Evolutionary conservation across 352 stramenopile species (phyloP).

Genomic region (Elongisporangium undulatum): DNA sequence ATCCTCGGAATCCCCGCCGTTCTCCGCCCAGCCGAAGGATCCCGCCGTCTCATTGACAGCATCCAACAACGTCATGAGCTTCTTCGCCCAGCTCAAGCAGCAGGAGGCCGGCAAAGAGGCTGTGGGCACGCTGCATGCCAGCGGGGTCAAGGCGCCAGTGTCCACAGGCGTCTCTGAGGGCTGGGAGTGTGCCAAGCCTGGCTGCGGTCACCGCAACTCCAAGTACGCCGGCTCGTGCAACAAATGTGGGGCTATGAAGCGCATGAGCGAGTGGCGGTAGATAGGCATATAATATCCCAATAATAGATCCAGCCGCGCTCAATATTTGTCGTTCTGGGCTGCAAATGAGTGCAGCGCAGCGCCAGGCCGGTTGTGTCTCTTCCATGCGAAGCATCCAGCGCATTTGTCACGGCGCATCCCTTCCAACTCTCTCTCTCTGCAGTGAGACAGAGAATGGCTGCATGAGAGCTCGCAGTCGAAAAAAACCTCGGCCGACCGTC

Average conservation of each 20-base stretch:
- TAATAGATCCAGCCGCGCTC: not conserved
- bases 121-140: slow-evolving; percentile 58
- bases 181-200: slow-evolving; percentile 66
- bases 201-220: slow-evolving; percentile 63
- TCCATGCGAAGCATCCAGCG: not conserved
- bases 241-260: slow-evolving; percentile 79
- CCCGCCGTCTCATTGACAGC: not conserved
- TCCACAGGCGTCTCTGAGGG: slow-evolving; percentile 35
- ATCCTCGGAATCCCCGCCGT: not conserved
- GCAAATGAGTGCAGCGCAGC: not conserved
- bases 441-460: not conserved
- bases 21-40: not conserved
- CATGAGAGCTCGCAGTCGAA: not conserved
- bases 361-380: not conserved
- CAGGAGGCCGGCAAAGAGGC: slow-evolving; percentile 54
- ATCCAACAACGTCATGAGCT: slow-evolving; percentile 32
- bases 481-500: not conserved
- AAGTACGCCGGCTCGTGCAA: slow-evolving; percentile 56
- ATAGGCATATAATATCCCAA: not conserved
- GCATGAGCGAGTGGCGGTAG: slow-evolving; percentile 70
- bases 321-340: not conserved
- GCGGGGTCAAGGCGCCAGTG: slow-evolving; percentile 22
- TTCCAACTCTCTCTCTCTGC: not conserved
- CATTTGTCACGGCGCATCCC: not conserved
- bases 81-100: slow-evolving; percentile 61